These are phyloP conservation scores for Rhizophora mangle DNA, from an alignment of 345 rosid species.

Conservation along the genomic window DNA sequence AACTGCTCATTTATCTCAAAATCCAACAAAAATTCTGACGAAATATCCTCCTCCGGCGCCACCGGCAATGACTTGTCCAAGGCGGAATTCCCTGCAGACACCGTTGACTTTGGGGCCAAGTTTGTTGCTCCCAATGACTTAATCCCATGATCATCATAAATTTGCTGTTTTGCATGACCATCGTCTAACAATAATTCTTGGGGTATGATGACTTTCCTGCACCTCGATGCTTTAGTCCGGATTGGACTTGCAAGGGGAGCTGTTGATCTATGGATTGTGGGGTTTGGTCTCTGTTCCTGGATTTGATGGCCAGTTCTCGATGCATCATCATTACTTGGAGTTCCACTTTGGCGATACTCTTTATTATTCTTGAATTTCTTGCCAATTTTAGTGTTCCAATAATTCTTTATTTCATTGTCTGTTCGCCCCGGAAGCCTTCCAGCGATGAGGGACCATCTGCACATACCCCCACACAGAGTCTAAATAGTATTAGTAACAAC, in stretches of 20 bases:
- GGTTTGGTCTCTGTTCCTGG: not conserved
- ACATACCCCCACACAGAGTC: not conserved
- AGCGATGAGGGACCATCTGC: slow-evolving; percentile 32
- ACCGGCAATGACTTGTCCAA: not conserved
- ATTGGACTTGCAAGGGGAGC: not conserved
- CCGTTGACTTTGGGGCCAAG: not conserved
- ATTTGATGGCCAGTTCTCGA: not conserved
- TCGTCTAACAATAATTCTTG: not conserved
- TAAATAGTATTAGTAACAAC: too few relatives aligned
- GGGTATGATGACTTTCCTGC: not conserved
- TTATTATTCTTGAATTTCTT: slow-evolving; percentile 4
- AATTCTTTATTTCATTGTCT: slow-evolving; percentile 29
- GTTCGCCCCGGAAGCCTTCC: slow-evolving; percentile 43
- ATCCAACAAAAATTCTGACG: slow-evolving; percentile 8
- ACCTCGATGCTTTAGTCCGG: slow-evolving; percentile 1
- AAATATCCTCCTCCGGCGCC: not conserved
- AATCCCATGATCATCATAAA: too few relatives aligned
- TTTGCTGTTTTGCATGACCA: not conserved
- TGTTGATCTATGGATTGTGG: not conserved
- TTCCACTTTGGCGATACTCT: not conserved
- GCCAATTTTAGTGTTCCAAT: slow-evolving; percentile 5
- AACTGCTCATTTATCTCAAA: slow-evolving; percentile 18
- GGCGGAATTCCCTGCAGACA: too few relatives aligned
- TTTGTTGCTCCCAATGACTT: too few relatives aligned
- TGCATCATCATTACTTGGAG: not conserved